Evolutionary conservation across 306 rosid species (phyloP).

Genomic region (Rosa multiflora): DNA sequence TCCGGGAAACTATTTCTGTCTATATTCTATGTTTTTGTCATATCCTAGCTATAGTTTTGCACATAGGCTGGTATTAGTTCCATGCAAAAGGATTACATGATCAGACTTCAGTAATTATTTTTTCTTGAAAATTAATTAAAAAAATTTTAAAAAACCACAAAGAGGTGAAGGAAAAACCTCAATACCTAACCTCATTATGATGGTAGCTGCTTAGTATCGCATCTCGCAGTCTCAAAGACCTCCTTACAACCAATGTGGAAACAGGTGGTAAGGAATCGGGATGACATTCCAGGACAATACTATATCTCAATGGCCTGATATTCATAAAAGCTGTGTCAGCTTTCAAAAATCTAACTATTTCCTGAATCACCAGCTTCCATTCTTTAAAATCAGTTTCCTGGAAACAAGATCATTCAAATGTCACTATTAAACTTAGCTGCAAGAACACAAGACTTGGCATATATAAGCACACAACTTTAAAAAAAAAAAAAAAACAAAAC

Average conservation of each 20-base stretch:
- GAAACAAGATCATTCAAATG: conserved; percentile 35
- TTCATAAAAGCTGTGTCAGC: conserved; percentile 77
- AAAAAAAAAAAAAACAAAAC: not conserved
- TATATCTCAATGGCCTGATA: conserved; percentile 87
- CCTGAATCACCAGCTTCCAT: conserved; percentile 94
- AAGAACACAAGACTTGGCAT: conserved; percentile 21
- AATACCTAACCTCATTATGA: conserved; percentile 69
- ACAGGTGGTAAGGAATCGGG: conserved; percentile 62
- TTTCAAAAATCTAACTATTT: conserved; percentile 78
- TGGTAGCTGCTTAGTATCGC: conserved; percentile 87
- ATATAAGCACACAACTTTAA: not conserved
- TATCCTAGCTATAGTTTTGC: not conserved
- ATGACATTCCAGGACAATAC: conserved; percentile 74
- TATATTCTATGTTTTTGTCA: not conserved
- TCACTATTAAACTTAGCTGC: conserved; percentile 33
- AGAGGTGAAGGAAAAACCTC: conserved; percentile 19
- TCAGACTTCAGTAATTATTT: not conserved
- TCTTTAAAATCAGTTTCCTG: conserved; percentile 91
- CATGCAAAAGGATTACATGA: not conserved
- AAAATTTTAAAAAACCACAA: not conserved
- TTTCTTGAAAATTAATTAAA: not conserved
- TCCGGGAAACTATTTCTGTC: not conserved
- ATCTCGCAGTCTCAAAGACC: conserved; percentile 68
- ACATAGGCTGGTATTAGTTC: not conserved
- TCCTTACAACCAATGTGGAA: conserved; percentile 46